Base-by-base conservation (phyloP, 2,329 filamentous ascomycete species). In the Zalaria sp. region DNA sequence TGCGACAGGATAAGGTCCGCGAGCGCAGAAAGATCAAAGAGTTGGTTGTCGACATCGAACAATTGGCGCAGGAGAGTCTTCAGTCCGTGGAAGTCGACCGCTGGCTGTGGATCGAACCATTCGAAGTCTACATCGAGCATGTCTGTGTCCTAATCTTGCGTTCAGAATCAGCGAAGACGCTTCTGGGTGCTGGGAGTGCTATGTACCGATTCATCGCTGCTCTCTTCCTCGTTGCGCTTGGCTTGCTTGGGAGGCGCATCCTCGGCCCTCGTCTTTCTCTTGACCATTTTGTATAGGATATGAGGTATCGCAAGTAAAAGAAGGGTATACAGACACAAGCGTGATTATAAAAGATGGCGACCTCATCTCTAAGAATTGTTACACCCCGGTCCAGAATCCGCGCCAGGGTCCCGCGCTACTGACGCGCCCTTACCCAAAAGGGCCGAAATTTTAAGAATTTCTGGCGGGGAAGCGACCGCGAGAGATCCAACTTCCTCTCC, bases 71-170 rank as follows among this genome's bases (percentile, higher is more conserved):
- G 65, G 5, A 98, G 77, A 6, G 78, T 81, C 62, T 95, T 95
- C 53, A 93, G 75, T 44, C 91, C 91, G 64, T 96, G 89, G 63
- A 96, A 96, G 63, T 98, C 91, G 53, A 93, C 73, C 5, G 83
- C 77, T 2, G 83, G 72, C 53, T 91, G 81, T 47, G 89, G 93
- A 64, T 95, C 93, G 68, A 96, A 98, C 83, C 87, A 96, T 67
- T 98, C 91, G 56, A 98, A 98, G 50, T 96, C 89, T 44, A 96
- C 87, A 57, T 96, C 81, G 50, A 98, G 78, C 60, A 89, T 82
- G 58, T 94, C 83, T 56, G 87, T 82, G 55, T 94, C 85, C 84
- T 93, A 39, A 40, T 32, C 3, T 5, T 43, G n/a, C 50, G 40
- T 43, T 11, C 8, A 34, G 9, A 3, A n/a, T 4, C 25, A n/a